A percentile compares a stretch with the other conserved stretches of the same genome.
phyloP scores from a whole-genome alignment of 345 rosid species.

The Salix dunnii region DNA sequence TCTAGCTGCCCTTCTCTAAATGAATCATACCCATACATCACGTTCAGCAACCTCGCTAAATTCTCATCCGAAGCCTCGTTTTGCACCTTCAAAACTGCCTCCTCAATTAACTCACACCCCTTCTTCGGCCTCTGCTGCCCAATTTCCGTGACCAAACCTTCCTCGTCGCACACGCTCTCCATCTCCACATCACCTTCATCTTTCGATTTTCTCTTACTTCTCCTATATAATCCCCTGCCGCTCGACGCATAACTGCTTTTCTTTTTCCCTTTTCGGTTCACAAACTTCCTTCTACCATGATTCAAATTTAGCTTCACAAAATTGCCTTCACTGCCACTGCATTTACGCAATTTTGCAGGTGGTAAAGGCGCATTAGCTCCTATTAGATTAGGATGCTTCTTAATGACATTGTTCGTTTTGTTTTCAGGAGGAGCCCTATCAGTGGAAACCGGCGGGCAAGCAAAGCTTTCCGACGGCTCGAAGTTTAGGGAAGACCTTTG shows the following conservation, averaged over 20 bases:
- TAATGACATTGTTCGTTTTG: background rate
- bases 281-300: constrained; percentile 57
- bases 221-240: constrained; percentile 33
- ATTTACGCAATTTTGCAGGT: constrained; percentile 47
- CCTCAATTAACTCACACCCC: constrained; percentile 38
- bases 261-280: constrained; percentile 38
- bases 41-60: constrained; percentile 48
- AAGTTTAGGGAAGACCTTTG: constrained; percentile 42
- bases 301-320: constrained; percentile 75
- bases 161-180: constrained; percentile 42
- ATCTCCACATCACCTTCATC: constrained; percentile 17
- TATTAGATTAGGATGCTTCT: constrained; percentile 61
- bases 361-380: constrained; percentile 34
- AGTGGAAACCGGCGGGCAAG: background rate
- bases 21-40: constrained; percentile 48
- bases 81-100: constrained; percentile 45
- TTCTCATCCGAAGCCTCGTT: constrained; percentile 57
- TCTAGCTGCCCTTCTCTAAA: constrained; percentile 65
- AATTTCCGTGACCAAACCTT: constrained; percentile 41
- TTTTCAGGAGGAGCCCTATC: background rate
- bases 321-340: constrained; percentile 62
- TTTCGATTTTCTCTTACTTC: constrained; percentile 42
- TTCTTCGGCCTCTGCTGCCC: constrained; percentile 22
- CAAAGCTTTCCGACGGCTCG: constrained; percentile 25
- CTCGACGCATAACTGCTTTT: constrained; percentile 23